Evolutionary conservation across 352 stramenopile genomes (phyloP).

Genomic region (Phytophthora idaei): DNA sequence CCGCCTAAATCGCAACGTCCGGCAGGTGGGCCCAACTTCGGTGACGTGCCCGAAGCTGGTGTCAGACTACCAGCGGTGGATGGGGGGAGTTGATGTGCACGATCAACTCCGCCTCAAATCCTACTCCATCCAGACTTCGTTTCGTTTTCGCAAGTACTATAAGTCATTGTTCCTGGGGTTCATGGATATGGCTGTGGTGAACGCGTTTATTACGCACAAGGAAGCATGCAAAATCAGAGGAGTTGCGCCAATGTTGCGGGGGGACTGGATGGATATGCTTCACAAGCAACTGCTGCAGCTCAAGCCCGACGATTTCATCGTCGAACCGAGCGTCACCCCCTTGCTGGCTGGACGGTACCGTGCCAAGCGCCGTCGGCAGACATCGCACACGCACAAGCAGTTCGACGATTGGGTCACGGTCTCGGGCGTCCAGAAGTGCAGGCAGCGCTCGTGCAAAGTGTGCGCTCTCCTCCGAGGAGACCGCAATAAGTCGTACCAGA

Average conservation of each 20-base stretch:
- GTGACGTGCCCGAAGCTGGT: constrained; percentile 19
- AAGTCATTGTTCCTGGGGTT: constrained; percentile 2
- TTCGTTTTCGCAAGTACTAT: constrained; percentile 7
- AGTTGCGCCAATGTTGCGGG: neutral
- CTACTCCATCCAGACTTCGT: constrained; percentile 1
- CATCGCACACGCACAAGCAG: neutral
- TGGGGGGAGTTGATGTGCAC: neutral
- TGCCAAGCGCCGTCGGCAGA: neutral
- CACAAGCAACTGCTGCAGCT: neutral
- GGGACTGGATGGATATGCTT: neutral
- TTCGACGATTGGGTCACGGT: neutral
- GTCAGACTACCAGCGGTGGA: constrained; percentile 29
- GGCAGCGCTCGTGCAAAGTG: neutral
- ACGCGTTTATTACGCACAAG: neutral
- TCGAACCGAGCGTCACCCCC: neutral
- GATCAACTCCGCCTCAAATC: constrained; percentile 3
- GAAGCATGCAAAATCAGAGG: neutral
- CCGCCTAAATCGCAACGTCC: neutral
- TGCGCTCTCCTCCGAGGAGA: neutral
- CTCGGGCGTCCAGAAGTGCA: neutral
- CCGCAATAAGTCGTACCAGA: neutral
- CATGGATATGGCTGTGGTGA: neutral
- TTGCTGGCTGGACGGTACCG: neutral
- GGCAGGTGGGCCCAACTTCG: neutral
- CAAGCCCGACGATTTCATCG: neutral